phyloP scores from a whole-genome alignment of 192 early-diverging fungal genomes.

The Coemansia sp. region DNA sequence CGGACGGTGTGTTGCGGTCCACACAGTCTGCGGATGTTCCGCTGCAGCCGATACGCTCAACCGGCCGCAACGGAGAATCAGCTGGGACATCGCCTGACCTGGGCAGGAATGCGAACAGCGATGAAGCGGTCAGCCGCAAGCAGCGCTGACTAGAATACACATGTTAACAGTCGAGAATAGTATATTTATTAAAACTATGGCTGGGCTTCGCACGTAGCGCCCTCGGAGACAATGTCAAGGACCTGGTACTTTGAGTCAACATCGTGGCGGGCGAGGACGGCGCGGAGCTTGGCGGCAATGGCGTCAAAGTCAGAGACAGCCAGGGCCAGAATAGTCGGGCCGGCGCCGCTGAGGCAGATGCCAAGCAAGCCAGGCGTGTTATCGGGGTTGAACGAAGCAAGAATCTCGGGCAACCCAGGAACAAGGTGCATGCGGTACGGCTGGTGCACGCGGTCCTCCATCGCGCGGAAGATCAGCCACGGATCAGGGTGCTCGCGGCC shows the following conservation, averaged over 20 bases:
- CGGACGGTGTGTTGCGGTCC: not conserved
- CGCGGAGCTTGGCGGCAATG: conserved; percentile 63
- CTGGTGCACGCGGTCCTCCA: conserved; percentile 98
- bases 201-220: conserved; percentile 26
- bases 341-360: conserved; percentile 92
- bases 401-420: conserved; percentile 88
- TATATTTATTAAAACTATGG: not conserved
- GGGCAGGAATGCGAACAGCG: too few species aligned
- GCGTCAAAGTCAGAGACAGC: conserved; percentile 81
- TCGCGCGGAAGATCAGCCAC: conserved; percentile 81
- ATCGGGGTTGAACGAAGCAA: conserved; percentile 70
- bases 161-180: not conserved
- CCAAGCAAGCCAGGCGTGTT: conserved; percentile 84
- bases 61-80: too few species aligned
- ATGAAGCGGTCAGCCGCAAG: conserved; percentile 18
- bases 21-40: too few species aligned
- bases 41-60: too few species aligned
- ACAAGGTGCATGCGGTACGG: conserved; percentile 91
- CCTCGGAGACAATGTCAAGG: conserved; percentile 51
- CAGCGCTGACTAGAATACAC: not conserved
- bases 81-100: too few species aligned
- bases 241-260: conserved; percentile 47
- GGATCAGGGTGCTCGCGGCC: conserved; percentile 70
- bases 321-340: conserved; percentile 92
- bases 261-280: conserved; percentile 39